Evolutionary conservation across 108 stramenopile species (phyloP).

Genomic region (Nitzschia sp.): DNA sequence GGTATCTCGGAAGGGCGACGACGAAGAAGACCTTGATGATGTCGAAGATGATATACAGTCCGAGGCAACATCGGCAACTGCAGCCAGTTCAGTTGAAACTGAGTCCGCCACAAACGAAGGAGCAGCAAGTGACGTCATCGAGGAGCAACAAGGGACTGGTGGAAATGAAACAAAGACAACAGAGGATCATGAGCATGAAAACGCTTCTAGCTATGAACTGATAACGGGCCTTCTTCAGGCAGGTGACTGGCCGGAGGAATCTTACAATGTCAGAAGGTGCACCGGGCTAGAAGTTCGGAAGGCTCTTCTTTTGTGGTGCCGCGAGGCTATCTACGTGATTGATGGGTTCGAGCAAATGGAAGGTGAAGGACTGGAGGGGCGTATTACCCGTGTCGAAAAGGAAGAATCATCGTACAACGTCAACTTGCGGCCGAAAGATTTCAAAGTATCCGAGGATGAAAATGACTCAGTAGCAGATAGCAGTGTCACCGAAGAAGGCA

Average conservation of each 20-base stretch:
- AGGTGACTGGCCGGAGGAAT: slow-evolving; percentile 85
- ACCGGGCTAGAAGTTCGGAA: slow-evolving; percentile 87
- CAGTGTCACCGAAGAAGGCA: slow-evolving; percentile 23
- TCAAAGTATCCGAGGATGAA: slow-evolving; percentile 44
- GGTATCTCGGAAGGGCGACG: slow-evolving; percentile 34
- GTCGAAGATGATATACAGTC: slow-evolving; percentile 57
- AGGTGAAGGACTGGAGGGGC: slow-evolving; percentile 79
- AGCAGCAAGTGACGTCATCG: not conserved
- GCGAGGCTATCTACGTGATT: slow-evolving; percentile 79
- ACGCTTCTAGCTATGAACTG: slow-evolving; percentile 81
- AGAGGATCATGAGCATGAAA: slow-evolving; percentile 40
- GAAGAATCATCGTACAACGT: slow-evolving; percentile 76
- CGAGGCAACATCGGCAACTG: slow-evolving; percentile 24
- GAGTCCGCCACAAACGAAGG: slow-evolving; percentile 5
- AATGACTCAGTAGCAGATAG: slow-evolving; percentile 26
- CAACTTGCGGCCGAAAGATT: slow-evolving; percentile 59
- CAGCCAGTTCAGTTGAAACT: slow-evolving; percentile 9
- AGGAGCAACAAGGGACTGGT: slow-evolving; percentile 5
- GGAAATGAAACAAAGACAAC: slow-evolving; percentile 6
- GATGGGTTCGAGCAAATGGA: slow-evolving; percentile 86
- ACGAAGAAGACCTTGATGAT: slow-evolving; percentile 64
- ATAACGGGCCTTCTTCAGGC: slow-evolving; percentile 80
- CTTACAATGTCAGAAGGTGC: slow-evolving; percentile 83
- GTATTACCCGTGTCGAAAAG: slow-evolving; percentile 76
- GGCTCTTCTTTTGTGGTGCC: slow-evolving; percentile 80